Conservation (phyloP, 306 rosid genomes). For the Urtica urens region DNA sequence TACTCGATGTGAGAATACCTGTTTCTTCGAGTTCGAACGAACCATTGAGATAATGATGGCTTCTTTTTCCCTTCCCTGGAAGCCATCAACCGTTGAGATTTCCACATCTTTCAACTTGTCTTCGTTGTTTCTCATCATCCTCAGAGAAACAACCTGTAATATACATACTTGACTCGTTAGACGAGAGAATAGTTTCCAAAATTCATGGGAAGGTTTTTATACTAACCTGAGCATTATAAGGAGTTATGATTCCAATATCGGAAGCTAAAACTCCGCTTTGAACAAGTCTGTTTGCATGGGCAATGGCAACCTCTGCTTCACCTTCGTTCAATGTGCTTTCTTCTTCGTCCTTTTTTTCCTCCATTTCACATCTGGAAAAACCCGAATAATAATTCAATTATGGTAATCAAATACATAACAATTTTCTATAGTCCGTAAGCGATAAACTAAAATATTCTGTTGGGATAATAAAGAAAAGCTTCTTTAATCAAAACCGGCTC, state of each 20-base stretch:
- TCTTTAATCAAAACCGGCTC: background rate
- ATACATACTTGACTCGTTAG: constrained; percentile 1
- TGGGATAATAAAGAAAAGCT: background rate
- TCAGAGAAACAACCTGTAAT: constrained; percentile 75
- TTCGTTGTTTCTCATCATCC: constrained; percentile 70
- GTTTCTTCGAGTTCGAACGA: constrained; percentile 75
- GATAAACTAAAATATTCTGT: too few species aligned
- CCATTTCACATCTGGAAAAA: constrained; percentile 91
- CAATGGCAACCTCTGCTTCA: constrained; percentile 83
- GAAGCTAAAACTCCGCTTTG: constrained; percentile 83
- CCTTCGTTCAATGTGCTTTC: constrained; percentile 97
- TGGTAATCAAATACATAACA: background rate
- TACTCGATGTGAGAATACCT: constrained; percentile 49
- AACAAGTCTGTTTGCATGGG: constrained; percentile 72
- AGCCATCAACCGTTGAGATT: constrained; percentile 96
- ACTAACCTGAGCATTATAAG: constrained; percentile 90
- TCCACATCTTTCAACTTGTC: constrained; percentile 63
- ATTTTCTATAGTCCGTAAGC: background rate
- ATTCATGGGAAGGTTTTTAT: background rate
- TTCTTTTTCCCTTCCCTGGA: constrained; percentile 97
- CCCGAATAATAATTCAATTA: constrained; percentile 13
- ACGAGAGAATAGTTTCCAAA: background rate
- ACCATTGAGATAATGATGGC: constrained; percentile 95
- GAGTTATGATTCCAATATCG: constrained; percentile 90
- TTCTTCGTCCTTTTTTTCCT: constrained; percentile 96